Evolutionary conservation across 2,329 filamentous ascomycete species (phyloP), one percentile per base, ranked within the genome.

Genomic region (Cadophora sp.): DNA sequence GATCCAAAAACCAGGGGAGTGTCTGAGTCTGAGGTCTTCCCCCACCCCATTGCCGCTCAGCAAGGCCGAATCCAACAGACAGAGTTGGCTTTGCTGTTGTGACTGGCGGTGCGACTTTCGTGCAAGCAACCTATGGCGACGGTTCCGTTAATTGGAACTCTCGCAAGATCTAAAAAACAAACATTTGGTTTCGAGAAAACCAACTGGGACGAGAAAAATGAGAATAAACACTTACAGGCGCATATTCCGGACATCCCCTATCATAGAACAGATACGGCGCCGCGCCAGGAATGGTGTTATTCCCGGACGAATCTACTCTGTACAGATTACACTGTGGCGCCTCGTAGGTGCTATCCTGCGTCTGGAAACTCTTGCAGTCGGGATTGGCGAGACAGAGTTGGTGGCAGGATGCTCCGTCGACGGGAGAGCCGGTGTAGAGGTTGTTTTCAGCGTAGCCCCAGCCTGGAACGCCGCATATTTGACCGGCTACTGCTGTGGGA

Each of bases 361-460:
- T 43, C 41, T 72, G 70, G 61, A 69, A 72, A 41, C 68, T 69
- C 22, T 51, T 47, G 41, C 70, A 70, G 7, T 62, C 47, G 14
- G 56, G 14, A 11, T 68, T 68, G 11, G 51, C 45, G 30, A 72
- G 61, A 48, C 70, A 72, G 36, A 70, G 45, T 59, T 70, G 66
- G 36, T 70, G 68, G 58, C 70, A 71, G 18, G 58, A 45, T 18
- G 39, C 22, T 5, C 64, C 64, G n/a, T 68, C 63, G 4, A 69
- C 51, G 13, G 61, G 36, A 8, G 56, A 48, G 4, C 36, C 62
- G n/a, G 64, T 64, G 45, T 68, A 70, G 33, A 71, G 63, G 30
- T 71, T 71, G 59, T 70, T 71, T 18, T 59, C 59, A 18, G 68
- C 65, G 36, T 69, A 68, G 18, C 69, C 69, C 69, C 69, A 71